Evolutionary conservation across 192 early-diverging fungal genomes (phyloP).

Genomic region (Allomyces macrogynus): DNA sequence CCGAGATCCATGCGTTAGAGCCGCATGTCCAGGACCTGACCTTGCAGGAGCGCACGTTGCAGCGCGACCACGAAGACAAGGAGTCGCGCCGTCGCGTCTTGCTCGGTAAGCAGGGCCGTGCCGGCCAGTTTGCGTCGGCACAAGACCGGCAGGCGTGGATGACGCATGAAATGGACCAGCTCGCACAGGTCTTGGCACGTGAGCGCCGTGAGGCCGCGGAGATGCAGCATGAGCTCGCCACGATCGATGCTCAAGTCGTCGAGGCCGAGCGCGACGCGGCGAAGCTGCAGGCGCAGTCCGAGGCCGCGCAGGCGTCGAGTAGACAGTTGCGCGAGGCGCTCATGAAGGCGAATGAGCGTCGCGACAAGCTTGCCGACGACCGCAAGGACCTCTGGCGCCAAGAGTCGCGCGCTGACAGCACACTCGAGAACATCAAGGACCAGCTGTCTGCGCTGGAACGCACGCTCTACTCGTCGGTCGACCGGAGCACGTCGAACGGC

Average conservation of each 20-base stretch:
- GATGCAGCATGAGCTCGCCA: too few relatives aligned
- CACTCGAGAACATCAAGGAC: constrained; percentile 42
- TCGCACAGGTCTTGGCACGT: background rate
- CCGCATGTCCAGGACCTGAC: background rate
- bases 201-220: too few relatives aligned
- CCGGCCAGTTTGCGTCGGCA: background rate
- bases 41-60: background rate
- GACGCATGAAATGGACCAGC: background rate
- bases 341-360: too few relatives aligned
- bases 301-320: too few relatives aligned
- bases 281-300: too few relatives aligned
- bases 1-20: background rate
- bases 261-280: too few relatives aligned
- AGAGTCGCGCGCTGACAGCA: constrained; percentile 49
- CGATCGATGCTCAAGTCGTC: too few relatives aligned
- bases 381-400: constrained; percentile 74
- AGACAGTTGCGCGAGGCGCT: too few relatives aligned
- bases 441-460: constrained; percentile 57
- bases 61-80: background rate
- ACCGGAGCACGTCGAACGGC: constrained; percentile 45
- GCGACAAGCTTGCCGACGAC: constrained; percentile 5
- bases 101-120: background rate
- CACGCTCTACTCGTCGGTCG: constrained; percentile 1
- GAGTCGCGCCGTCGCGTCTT: background rate
- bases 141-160: background rate